Base-by-base conservation (phyloP, 2,329 filamentous ascomycete species). In the Neonectria hederae region DNA sequence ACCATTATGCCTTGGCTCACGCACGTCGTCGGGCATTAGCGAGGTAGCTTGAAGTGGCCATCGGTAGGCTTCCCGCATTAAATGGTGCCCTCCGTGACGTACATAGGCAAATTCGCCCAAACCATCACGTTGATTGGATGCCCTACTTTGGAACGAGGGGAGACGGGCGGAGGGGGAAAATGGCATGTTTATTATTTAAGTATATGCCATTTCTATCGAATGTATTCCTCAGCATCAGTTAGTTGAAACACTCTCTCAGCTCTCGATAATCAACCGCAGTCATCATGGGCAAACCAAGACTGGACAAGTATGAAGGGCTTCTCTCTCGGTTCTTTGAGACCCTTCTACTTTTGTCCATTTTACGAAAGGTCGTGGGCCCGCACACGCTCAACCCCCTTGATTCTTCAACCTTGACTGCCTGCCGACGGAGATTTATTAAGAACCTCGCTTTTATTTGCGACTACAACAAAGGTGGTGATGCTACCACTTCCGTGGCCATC, bases 371-470 rank as follows among this genome's bases (percentile, higher is more conserved):
- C 3, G 49, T 55, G 28, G 71, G 71, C 0, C 66, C 71, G 14
- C 71, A 65, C 11, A 19, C 19, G 5, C 32, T 61, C 21, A 49
- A n/a, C 5, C 21, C 24, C 9, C 24, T 62, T 43, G 28, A 38
- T 14, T 49, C 54, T 2, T 40, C 59, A 3, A 57, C 40, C 19
- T 7, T 63, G n/a, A 51, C 57, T 10, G 59, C 59, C 14, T 53
- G 46, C 6, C 45, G 69, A 7, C 69, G 67, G 4, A 66, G 76
- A 2, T 80, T 84, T 26, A 72, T 82, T 0, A 72, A 76, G 4
- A 78, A 79, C 28, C 69, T 85, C 1, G 76, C 81, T 9, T 83
- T 80, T 66, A 66, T 86, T 7, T 84, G 82, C 64, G 83, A 85
- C 59, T 78, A 78, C 52, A 65, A 74, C 0, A 85, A 83, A 65